These are phyloP conservation scores for Verticillium longisporum DNA, from an alignment of 2,329 filamentous ascomycete species.

Conservation along the genomic window DNA sequence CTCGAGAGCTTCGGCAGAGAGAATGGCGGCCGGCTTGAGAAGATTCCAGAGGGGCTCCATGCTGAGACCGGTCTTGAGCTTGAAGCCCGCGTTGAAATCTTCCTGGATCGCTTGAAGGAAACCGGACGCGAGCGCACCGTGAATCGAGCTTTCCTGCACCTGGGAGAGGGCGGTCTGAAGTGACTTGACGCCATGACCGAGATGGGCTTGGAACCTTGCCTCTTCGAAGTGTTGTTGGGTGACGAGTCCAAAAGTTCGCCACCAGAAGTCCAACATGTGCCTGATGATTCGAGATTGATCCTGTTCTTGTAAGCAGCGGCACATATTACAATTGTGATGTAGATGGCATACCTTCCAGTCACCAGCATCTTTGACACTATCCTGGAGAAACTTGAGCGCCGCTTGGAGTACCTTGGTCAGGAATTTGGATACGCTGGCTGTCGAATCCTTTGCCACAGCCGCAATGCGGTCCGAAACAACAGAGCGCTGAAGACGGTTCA, in stretches of 20 bases:
- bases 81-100: constrained; percentile 64
- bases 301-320: constrained; percentile 2
- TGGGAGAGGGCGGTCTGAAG: constrained; percentile 26
- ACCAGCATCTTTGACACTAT: constrained; percentile 17
- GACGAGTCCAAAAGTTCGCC: constrained; percentile 43
- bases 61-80: constrained; percentile 65
- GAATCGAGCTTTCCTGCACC: constrained; percentile 14
- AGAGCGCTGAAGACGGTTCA: constrained; percentile 57
- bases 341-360: constrained; percentile 21
- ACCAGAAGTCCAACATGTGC: constrained; percentile 45
- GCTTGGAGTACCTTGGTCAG: constrained; percentile 33
- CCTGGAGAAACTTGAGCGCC: constrained; percentile 35
- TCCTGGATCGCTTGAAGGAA: constrained; percentile 37
- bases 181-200: constrained; percentile 41
- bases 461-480: constrained; percentile 46
- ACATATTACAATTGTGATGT: not conserved
- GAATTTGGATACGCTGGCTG: constrained; percentile 46
- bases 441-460: constrained; percentile 54
- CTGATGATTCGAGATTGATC: constrained; percentile 26
- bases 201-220: constrained; percentile 56
- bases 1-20: constrained; percentile 35
- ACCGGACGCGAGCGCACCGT: constrained; percentile 28
- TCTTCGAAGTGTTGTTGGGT: constrained; percentile 47
- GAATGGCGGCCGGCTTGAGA: constrained; percentile 58
- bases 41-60: constrained; percentile 75